Conservation (phyloP, 176 grass and related monocot species). For the Lolium perenne region DNA sequence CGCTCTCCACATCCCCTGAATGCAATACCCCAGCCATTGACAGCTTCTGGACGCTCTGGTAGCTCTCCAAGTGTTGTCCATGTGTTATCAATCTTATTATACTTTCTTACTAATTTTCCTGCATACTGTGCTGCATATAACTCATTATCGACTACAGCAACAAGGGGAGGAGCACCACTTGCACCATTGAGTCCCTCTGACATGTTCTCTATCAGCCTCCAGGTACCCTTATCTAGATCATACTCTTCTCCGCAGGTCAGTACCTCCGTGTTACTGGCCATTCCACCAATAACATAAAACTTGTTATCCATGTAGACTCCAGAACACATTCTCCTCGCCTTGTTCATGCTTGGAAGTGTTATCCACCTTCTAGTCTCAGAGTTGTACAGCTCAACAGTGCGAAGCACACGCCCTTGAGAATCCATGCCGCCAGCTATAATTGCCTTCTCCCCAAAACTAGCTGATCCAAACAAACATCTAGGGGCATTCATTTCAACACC, state of each 20-base stretch:
- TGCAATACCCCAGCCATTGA: constrained; percentile 97
- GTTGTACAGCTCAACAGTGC: constrained; percentile 86
- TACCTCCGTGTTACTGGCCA: constrained; percentile 75
- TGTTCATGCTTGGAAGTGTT: constrained; percentile 86
- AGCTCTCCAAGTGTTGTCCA: constrained; percentile 88
- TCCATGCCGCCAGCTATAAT: constrained; percentile 91
- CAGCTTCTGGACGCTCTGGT: constrained; percentile 91
- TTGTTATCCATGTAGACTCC: constrained; percentile 92
- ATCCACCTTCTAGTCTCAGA: constrained; percentile 77
- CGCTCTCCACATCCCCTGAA: constrained; percentile 92
- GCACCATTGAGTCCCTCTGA: constrained; percentile 80
- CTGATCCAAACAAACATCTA: constrained; percentile 95
- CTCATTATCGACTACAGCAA: constrained; percentile 90
- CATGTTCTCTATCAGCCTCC: constrained; percentile 90
- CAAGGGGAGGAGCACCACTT: constrained; percentile 86
- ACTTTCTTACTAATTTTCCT: constrained; percentile 82
- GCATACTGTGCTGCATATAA: constrained; percentile 85
- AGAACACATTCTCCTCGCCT: constrained; percentile 86
- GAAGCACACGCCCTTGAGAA: constrained; percentile 59
- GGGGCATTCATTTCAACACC: constrained; percentile 89
- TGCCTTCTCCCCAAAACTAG: constrained; percentile 87
- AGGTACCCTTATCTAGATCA: constrained; percentile 74
- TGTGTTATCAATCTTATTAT: constrained; percentile 75
- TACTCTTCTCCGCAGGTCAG: constrained; percentile 95
- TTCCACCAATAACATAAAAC: constrained; percentile 94